Evolutionary conservation across 1,284 basidiomycete genomes (phyloP).

Genomic region (Ustilago loliicola): DNA sequence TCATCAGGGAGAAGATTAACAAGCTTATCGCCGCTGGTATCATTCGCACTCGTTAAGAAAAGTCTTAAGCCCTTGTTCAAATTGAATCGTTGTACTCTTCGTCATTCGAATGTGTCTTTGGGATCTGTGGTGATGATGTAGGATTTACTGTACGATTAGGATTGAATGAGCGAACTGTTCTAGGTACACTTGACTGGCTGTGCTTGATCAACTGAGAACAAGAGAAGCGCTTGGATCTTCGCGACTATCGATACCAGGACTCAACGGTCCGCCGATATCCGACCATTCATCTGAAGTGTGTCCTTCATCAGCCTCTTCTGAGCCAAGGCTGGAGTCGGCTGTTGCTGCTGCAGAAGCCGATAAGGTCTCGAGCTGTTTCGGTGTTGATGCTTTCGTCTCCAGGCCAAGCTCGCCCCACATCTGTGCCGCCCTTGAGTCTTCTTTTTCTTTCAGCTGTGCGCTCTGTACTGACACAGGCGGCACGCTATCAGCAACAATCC

Average conservation of each 20-base stretch:
- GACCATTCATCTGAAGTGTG: constrained; percentile 57
- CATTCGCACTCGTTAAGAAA: constrained; percentile 73
- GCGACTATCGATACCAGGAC: constrained; percentile 15
- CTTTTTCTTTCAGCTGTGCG: no score
- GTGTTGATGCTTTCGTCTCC: neutral
- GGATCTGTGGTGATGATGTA: neutral
- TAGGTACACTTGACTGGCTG: neutral
- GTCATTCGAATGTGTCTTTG: neutral
- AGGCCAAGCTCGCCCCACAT: neutral
- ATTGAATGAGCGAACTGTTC: neutral
- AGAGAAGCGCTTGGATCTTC: constrained; percentile 8
- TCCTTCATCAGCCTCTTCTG: constrained; percentile 13
- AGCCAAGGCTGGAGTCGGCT: neutral
- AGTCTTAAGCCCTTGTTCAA: neutral
- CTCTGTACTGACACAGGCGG: neutral
- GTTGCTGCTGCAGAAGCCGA: no score
- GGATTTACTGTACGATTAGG: neutral
- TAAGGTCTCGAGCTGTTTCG: neutral
- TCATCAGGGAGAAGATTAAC: constrained; percentile 85
- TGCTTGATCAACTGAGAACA: constrained; percentile 16
- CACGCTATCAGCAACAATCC: constrained; percentile 1
- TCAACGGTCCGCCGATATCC: constrained; percentile 42
- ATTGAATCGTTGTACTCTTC: neutral
- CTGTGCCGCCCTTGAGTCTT: neutral
- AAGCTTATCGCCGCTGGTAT: constrained; percentile 95